phyloP scores from a whole-genome alignment of 495 filamentous ascomycete species.

The Cercophora newfieldiana region DNA sequence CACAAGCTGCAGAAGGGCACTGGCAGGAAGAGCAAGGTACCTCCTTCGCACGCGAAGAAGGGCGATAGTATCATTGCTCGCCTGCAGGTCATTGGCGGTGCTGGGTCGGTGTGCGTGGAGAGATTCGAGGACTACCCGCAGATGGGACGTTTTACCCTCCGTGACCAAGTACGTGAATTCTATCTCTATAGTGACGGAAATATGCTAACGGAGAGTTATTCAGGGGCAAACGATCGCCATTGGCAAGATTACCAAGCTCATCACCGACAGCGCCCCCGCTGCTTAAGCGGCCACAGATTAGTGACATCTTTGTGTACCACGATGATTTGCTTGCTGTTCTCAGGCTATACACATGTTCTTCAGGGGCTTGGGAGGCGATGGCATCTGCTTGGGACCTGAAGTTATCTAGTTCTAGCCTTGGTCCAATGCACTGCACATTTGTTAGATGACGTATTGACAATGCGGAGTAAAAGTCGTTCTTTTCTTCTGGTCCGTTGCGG shows the following conservation, averaged over 20 bases:
- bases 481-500: not conserved
- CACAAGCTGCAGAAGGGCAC: constrained; percentile 98
- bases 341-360: not conserved
- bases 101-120: constrained; percentile 88
- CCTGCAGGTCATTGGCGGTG: constrained; percentile 79
- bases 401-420: not conserved
- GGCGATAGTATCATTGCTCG: constrained; percentile 93
- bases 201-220: constrained; percentile 19
- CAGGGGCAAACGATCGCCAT: constrained; percentile 96
- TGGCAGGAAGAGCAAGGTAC: constrained; percentile 85
- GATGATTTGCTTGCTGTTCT: not conserved
- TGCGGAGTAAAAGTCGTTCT: constrained; percentile 3
- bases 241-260: constrained; percentile 90
- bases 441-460: constrained; percentile 6
- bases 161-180: constrained; percentile 71
- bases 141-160: constrained; percentile 89
- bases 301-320: not conserved
- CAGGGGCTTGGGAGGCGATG: not conserved
- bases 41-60: constrained; percentile 87
- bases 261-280: constrained; percentile 32
- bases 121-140: constrained; percentile 91
- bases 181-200: constrained; percentile 24
- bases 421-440: constrained; percentile 1
- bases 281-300: constrained; percentile 18
- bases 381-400: not conserved